Evolutionary conservation across 305 asterid genomes (phyloP).

Genomic region (Withania somnifera): DNA sequence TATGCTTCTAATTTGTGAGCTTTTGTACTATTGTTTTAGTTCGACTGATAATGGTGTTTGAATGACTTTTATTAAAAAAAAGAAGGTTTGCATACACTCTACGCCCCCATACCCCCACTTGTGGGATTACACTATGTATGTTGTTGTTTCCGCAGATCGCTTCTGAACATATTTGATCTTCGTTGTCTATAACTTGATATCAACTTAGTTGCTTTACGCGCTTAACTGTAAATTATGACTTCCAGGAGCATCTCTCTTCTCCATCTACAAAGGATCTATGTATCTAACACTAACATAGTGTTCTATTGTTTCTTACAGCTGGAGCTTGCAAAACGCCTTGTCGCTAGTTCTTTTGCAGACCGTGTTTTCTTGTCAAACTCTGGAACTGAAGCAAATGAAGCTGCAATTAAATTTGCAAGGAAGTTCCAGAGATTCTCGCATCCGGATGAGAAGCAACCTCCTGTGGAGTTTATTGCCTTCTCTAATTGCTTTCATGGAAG

Average conservation of each 20-base stretch:
- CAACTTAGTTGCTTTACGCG: too few species aligned
- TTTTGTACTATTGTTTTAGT: too few species aligned
- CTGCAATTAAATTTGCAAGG: conserved; percentile 85
- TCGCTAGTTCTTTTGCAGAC: conserved; percentile 70
- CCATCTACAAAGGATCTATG: neutral
- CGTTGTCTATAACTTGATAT: too few species aligned
- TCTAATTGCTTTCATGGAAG: conserved; percentile 84
- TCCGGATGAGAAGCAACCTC: conserved; percentile 47
- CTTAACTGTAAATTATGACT: too few species aligned
- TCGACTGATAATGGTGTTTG: too few species aligned
- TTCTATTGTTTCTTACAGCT: conserved; percentile 33
- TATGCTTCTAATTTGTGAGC: too few species aligned
- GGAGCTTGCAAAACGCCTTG: conserved; percentile 84
- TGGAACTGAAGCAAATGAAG: conserved; percentile 95
- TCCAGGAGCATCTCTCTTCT: neutral
- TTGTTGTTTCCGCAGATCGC: too few species aligned
- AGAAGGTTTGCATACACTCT: too few species aligned
- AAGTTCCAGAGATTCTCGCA: conserved; percentile 59
- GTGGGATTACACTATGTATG: too few species aligned
- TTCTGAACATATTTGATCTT: too few species aligned
- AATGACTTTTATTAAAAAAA: too few species aligned
- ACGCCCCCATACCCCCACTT: conserved; percentile 34
- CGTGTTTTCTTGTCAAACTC: conserved; percentile 90
- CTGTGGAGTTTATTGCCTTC: conserved; percentile 67
- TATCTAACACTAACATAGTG: neutral